A percentile compares a stretch with the other conserved stretches of the same genome.
Conservation (phyloP, 176 grass and related monocot genomes). For the Ensete glaucum region DNA sequence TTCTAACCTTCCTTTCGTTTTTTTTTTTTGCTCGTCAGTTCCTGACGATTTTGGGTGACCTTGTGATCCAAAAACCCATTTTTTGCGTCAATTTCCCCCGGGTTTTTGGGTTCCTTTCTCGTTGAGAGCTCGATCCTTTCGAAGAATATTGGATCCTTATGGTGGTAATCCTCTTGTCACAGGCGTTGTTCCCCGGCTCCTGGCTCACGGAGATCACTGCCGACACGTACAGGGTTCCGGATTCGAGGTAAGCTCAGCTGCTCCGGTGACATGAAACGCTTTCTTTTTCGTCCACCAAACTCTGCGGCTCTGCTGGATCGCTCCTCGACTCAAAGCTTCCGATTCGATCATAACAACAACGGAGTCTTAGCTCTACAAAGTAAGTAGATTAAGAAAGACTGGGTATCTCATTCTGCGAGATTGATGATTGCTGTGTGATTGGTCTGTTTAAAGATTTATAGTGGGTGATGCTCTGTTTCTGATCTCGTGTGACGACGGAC, state of each 20-base stretch:
- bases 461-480: neutral
- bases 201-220: slow-evolving; percentile 17
- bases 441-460: neutral
- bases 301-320: neutral
- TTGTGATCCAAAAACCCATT: neutral
- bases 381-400: too few species aligned
- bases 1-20: neutral
- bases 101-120: too few species aligned
- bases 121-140: neutral
- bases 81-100: neutral
- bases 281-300: neutral
- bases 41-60: neutral
- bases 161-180: neutral
- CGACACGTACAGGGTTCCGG: slow-evolving; percentile 11
- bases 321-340: neutral
- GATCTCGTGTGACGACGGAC: neutral
- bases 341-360: neutral
- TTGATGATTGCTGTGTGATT: too few species aligned
- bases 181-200: slow-evolving; percentile 2
- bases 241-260: neutral
- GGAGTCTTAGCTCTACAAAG: too few species aligned
- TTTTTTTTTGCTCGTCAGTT: neutral
- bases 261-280: neutral
- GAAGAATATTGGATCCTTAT: neutral
- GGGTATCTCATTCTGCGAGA: too few species aligned